Evolutionary conservation across 2,329 filamentous ascomycete genomes (phyloP), one percentile per base, ranked within the genome.

Genomic region (Cercospora sojina): DNA sequence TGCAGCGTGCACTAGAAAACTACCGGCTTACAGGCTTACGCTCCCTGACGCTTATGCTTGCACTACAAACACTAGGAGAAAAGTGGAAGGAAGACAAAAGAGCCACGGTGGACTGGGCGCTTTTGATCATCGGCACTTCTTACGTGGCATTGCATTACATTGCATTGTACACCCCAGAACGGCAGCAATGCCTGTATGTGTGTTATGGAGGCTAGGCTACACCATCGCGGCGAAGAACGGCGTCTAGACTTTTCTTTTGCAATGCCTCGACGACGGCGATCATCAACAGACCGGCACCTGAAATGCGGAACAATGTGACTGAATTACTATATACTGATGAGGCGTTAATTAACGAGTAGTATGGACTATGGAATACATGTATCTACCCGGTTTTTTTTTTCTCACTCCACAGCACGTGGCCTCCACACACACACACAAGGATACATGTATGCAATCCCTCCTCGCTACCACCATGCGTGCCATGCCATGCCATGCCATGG

Each of bases 311-410:
- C n/a, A n/a, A n/a, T n/a, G n/a, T n/a, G n/a, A n/a, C n/a, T n/a
- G n/a, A n/a, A n/a, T n/a, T n/a, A n/a, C n/a, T n/a, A n/a, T n/a
- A n/a, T n/a, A n/a, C 31, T 6, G 4, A 35, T 47, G 43, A 47
- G 43, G 43, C 43, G 10, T n/a, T n/a, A n/a, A n/a, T n/a, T 3
- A 47, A 47, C 43, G 43, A 23, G 43, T 18, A n/a, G n/a, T n/a
- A n/a, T n/a, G n/a, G n/a, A n/a, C n/a, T n/a, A 47, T 47, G 6
- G 43, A 47, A 23, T 47, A 47, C n/a, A 83, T 31, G 47, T 51
- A 16, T 25, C 47, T 41, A 47, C 18, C 20, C 20, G 43, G 5
- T 3, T 31, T 9, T 1, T 51, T 25, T 13, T 2, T 9, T 25
- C 16, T n/a, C 1, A 23, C 51, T 18, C 23, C 51, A 31, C 13